These are phyloP conservation scores for Cystoisospora suis DNA, from an alignment of 169 alveolate species.

Conservation along the genomic window DNA sequence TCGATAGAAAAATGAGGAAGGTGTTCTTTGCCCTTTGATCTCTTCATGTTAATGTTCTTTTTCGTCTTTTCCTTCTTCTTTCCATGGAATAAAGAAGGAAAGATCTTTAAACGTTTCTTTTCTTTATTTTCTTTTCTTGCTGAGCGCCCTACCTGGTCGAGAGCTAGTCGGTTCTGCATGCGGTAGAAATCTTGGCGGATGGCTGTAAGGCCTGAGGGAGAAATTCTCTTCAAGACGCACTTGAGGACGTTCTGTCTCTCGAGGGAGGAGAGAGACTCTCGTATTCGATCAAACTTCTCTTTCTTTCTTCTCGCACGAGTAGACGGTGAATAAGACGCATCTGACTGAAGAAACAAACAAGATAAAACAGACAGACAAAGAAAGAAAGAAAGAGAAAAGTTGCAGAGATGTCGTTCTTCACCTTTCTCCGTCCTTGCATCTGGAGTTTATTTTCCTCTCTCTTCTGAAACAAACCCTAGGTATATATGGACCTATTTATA, in stretches of 20 bases:
- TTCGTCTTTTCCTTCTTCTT: no score
- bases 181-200: not conserved
- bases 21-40: no score
- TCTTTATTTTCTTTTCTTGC: not conserved
- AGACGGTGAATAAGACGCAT: not conserved
- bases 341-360: not conserved
- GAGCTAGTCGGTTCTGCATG: not conserved
- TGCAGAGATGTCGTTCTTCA: not conserved
- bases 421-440: no score
- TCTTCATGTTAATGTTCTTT: no score
- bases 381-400: no score
- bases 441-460: no score
- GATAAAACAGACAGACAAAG: not conserved
- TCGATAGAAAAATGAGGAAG: not conserved
- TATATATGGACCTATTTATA: no score
- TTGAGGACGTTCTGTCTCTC: not conserved
- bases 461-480: no score
- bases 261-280: not conserved
- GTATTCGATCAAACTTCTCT: not conserved
- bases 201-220: not conserved
- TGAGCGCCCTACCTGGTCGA: not conserved
- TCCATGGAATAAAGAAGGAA: no score
- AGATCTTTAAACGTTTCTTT: no score
- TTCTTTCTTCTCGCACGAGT: not conserved
- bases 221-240: not conserved